A percentile compares a stretch with the other conserved stretches of the same genome.
These are phyloP conservation scores for Fusarium verrucosum DNA, from an alignment of 2,329 filamentous ascomycete species.

Conservation along the genomic window DNA sequence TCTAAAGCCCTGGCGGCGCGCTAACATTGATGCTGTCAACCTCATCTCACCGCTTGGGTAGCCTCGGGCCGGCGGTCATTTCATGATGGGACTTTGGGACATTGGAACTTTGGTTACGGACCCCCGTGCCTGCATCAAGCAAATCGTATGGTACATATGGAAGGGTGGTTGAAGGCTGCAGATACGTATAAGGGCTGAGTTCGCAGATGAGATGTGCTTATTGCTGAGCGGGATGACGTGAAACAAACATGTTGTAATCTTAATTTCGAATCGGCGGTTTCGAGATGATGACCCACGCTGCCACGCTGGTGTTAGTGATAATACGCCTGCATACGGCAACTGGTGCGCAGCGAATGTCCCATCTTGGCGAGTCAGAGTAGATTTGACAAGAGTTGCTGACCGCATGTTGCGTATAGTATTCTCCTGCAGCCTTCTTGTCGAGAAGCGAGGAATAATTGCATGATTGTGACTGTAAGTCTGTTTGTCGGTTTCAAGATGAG, in stretches of 20 bases:
- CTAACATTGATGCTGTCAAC: constrained; percentile 33
- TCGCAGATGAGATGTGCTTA: constrained; percentile 13
- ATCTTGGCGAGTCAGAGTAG: constrained; percentile 8
- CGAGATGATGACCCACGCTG: neutral
- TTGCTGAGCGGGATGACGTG: constrained; percentile 5
- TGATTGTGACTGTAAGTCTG: neutral
- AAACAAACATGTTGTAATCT: constrained; percentile 1
- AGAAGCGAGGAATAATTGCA: neutral
- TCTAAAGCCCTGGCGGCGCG: constrained; percentile 27
- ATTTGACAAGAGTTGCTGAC: neutral
- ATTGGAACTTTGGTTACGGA: constrained; percentile 22
- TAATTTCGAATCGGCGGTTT: constrained; percentile 1
- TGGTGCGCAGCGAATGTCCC: neutral
- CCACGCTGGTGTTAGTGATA: neutral
- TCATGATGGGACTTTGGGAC: constrained; percentile 29
- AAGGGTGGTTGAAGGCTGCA: neutral
- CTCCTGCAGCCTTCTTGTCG: neutral
- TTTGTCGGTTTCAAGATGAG: constrained; percentile 3
- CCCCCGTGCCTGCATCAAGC: constrained; percentile 24
- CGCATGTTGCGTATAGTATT: neutral
- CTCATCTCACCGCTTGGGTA: constrained; percentile 38
- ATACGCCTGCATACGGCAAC: too few species aligned
- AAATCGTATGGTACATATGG: constrained; percentile 9
- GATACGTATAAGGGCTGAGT: neutral
- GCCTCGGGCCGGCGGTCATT: constrained; percentile 20